Percentiles rank a stretch among this genome's conserved stretches.
phyloP scores from a whole-genome alignment of 2,329 filamentous ascomycete genomes.

The Oidium heveae region DNA sequence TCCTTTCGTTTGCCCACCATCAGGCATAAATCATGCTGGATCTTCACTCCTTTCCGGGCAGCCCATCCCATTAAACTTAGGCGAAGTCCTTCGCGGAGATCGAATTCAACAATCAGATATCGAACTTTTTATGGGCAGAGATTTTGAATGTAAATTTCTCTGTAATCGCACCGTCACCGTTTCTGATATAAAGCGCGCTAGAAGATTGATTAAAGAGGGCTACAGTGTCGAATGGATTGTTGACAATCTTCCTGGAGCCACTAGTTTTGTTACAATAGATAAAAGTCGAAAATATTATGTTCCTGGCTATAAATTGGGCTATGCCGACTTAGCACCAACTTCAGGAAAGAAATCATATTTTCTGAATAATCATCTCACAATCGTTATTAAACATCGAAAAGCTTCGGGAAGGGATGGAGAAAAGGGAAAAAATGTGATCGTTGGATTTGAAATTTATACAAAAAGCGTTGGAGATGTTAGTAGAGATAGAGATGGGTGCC shows the following conservation, averaged over 20 bases:
- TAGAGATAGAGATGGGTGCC: conserved; percentile 39
- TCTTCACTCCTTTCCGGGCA: conserved; percentile 49
- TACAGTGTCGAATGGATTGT: conserved; percentile 89
- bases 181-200: conserved; percentile 38
- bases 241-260: conserved; percentile 72
- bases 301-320: conserved; percentile 71
- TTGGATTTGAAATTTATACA: conserved; percentile 74
- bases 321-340: conserved; percentile 33
- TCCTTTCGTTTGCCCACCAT: conserved; percentile 65
- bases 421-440: conserved; percentile 51
- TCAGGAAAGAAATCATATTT: conserved; percentile 40
- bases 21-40: conserved; percentile 37
- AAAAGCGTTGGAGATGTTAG: conserved; percentile 46
- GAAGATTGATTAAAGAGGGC: conserved; percentile 47
- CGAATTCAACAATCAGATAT: conserved; percentile 69
- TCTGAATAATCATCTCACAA: conserved; percentile 70
- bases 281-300: conserved; percentile 72
- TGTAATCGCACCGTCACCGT: conserved; percentile 43
- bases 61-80: conserved; percentile 58
- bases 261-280: conserved; percentile 68
- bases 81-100: conserved; percentile 69
- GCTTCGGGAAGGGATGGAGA: conserved; percentile 44
- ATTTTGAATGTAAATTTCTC: conserved; percentile 46
- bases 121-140: conserved; percentile 51
- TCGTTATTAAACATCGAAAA: conserved; percentile 54